Percentiles rank a stretch among this genome's conserved stretches.
Evolutionary conservation across 2,329 filamentous ascomycete genomes (phyloP).

Genomic region (Stachybotrys elegans): DNA sequence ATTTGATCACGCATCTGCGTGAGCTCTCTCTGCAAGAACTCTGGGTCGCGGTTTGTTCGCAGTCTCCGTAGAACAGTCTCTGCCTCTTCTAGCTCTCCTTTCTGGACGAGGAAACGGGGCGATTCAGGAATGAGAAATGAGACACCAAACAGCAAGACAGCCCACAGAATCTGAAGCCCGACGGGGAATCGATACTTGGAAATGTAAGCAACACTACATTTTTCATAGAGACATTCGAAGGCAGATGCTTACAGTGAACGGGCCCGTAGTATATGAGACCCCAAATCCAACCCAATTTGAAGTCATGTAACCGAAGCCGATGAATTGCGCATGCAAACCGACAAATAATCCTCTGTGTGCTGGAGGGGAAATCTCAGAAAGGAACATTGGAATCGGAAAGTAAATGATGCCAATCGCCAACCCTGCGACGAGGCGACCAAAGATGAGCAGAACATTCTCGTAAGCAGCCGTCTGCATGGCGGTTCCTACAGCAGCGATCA

Average conservation of each 20-base stretch:
- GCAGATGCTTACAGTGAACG: conserved; percentile 16
- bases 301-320: conserved; percentile 4
- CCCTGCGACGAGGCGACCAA: conserved; percentile 18
- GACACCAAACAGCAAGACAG: not conserved
- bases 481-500: conserved; percentile 47
- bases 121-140: not conserved
- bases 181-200: conserved; percentile 26
- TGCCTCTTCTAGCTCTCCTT: not conserved
- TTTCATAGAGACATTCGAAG: conserved; percentile 4
- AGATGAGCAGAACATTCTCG: conserved; percentile 17
- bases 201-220: conserved; percentile 4
- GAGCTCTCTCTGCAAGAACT: not conserved
- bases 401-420: conserved; percentile 18
- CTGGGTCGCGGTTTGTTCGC: not conserved
- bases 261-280: conserved; percentile 15
- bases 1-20: not conserved
- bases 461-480: conserved; percentile 47
- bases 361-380: conserved; percentile 17
- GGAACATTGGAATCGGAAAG: conserved; percentile 15
- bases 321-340: conserved; percentile 5
- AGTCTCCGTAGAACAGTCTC: not conserved
- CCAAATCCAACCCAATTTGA: conserved; percentile 3
- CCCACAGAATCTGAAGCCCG: not conserved
- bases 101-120: not conserved
- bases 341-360: conserved; percentile 13